A percentile compares a stretch with the other conserved stretches of the same genome.
These are phyloP conservation scores for Thamnidium elegans DNA, from an alignment of 192 early-diverging fungal species.

Conservation along the genomic window DNA sequence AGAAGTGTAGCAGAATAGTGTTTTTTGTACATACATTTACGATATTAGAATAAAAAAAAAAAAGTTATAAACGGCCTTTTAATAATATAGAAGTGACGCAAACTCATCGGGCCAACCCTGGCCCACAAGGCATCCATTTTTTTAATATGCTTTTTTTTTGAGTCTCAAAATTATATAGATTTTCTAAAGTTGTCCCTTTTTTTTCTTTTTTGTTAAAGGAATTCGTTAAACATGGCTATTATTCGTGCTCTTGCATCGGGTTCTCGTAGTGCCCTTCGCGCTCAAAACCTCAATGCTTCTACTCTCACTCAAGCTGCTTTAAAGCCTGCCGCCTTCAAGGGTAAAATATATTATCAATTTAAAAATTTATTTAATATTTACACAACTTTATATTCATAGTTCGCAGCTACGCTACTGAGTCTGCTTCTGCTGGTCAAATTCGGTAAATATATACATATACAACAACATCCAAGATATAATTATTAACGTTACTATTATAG, in stretches of 20 bases:
- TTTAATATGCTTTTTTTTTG: too few species aligned
- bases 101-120: background rate
- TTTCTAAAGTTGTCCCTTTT: conserved; percentile 8
- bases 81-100: too few species aligned
- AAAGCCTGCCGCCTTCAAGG: conserved; percentile 94
- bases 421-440: conserved; percentile 41
- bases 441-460: conserved; percentile 19
- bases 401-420: conserved; percentile 62
- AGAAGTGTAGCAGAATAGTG: background rate
- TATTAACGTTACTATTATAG: conserved; percentile 64
- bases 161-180: background rate
- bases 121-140: background rate
- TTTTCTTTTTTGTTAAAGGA: background rate
- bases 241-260: conserved; percentile 25
- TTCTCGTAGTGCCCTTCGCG: conserved; percentile 23
- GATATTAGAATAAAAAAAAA: too few species aligned
- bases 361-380: background rate
- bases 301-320: conserved; percentile 94
- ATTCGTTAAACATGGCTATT: conserved; percentile 17
- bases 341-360: background rate
- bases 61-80: background rate
- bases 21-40: background rate
- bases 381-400: background rate
- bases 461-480: too few species aligned
- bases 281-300: conserved; percentile 23